These are phyloP conservation scores for Skeletonema potamos DNA, from an alignment of 108 stramenopile species.

Conservation along the genomic window DNA sequence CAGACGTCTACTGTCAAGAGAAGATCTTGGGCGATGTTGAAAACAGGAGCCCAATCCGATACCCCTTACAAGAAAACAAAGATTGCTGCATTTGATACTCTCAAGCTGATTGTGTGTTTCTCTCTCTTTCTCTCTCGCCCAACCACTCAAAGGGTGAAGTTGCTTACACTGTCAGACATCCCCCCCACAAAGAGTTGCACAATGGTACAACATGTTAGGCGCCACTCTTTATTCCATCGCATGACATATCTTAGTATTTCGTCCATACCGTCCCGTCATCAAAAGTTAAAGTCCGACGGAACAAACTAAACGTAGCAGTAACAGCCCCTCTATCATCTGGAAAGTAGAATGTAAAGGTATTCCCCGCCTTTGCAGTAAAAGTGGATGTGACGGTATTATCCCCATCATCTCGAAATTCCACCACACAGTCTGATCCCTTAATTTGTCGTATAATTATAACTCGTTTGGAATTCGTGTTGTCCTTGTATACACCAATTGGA, in stretches of 20 bases:
- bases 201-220: too few relatives aligned
- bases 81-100: too few relatives aligned
- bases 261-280: neutral
- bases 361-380: neutral
- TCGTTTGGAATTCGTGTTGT: neutral
- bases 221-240: too few relatives aligned
- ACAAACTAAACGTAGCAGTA: neutral
- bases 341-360: neutral
- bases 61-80: too few relatives aligned
- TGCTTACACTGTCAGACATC: too few relatives aligned
- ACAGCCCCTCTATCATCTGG: neutral
- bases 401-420: neutral
- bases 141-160: too few relatives aligned
- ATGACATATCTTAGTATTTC: neutral
- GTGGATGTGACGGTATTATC: neutral
- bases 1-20: too few relatives aligned
- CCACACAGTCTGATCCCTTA: neutral
- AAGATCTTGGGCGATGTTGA: too few relatives aligned
- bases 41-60: too few relatives aligned
- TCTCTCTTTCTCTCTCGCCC: too few relatives aligned
- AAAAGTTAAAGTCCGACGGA: neutral
- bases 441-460: neutral
- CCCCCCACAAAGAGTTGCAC: too few relatives aligned
- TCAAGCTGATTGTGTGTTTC: too few relatives aligned
- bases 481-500: neutral